A percentile compares a stretch with the other conserved stretches of the same genome.
These are phyloP conservation scores for Actinidia arguta DNA, from an alignment of 179 eudicot genomes.

Conservation along the genomic window DNA sequence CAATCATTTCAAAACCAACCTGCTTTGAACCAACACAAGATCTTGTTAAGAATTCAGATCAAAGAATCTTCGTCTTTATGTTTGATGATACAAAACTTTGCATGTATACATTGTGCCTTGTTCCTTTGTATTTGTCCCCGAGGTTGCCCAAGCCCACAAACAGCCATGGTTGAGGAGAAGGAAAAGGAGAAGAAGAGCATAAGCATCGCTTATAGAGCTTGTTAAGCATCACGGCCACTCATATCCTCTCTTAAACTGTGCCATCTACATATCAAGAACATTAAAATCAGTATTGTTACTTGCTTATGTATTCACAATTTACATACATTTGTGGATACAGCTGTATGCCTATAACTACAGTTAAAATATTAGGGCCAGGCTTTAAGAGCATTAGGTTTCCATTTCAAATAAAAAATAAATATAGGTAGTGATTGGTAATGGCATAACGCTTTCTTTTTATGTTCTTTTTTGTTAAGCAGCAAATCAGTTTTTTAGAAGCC, in stretches of 20 bases:
- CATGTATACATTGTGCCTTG: slow-evolving; percentile 75
- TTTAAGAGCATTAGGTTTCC: too few species aligned
- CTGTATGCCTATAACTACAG: too few species aligned
- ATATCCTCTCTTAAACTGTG: slow-evolving; percentile 14
- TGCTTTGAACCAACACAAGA: slow-evolving; percentile 22
- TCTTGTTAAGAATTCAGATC: slow-evolving; percentile 7
- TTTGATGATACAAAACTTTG: background rate
- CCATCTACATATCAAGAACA: slow-evolving; percentile 7
- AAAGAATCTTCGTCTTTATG: background rate
- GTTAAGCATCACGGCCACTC: slow-evolving; percentile 29
- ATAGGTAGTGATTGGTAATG: too few species aligned
- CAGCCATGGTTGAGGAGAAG: slow-evolving; percentile 67
- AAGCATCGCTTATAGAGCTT: slow-evolving; percentile 35
- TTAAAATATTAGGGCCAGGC: too few species aligned
- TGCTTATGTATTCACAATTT: background rate
- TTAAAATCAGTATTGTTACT: slow-evolving; percentile 1
- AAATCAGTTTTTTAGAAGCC: too few species aligned
- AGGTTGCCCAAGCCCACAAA: slow-evolving; percentile 94
- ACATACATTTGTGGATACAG: too few species aligned
- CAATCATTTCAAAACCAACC: slow-evolving; percentile 86
- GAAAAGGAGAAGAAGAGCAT: slow-evolving; percentile 34
- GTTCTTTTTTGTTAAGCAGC: too few species aligned
- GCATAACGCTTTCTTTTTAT: too few species aligned
- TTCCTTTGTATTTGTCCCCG: slow-evolving; percentile 75
- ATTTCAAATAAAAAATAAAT: too few species aligned